A percentile compares a stretch with the other conserved stretches of the same genome.
These are phyloP conservation scores for Neltuma alba DNA, from an alignment of 306 rosid species.

Conservation along the genomic window DNA sequence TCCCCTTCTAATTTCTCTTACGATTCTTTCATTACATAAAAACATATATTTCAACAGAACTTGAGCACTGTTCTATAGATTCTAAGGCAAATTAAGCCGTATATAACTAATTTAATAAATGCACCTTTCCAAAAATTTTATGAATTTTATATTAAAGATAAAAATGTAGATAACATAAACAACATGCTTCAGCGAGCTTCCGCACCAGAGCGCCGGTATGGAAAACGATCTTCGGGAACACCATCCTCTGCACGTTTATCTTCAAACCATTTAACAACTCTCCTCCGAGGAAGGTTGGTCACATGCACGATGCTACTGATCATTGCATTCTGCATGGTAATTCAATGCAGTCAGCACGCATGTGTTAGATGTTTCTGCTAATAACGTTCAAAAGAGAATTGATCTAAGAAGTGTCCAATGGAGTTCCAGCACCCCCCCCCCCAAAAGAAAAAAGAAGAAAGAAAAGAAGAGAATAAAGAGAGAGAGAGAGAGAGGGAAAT, in stretches of 20 bases:
- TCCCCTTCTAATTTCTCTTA: not conserved
- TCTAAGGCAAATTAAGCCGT: no score
- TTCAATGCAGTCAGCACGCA: slow-evolving; percentile 28
- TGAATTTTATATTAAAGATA: no score
- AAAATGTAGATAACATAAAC: not conserved
- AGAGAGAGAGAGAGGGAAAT: no score
- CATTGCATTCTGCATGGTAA: slow-evolving; percentile 73
- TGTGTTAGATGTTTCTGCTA: slow-evolving; percentile 8
- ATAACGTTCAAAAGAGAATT: not conserved
- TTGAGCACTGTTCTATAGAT: no score
- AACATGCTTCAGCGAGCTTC: slow-evolving; percentile 36
- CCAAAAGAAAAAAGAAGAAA: no score
- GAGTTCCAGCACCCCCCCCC: no score
- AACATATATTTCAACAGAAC: no score
- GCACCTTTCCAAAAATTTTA: no score
- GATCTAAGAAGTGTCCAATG: not conserved
- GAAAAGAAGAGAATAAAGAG: no score
- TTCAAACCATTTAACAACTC: slow-evolving; percentile 92
- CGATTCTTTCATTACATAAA: not conserved
- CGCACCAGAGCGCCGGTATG: slow-evolving; percentile 61
- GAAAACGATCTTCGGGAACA: slow-evolving; percentile 66
- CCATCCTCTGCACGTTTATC: slow-evolving; percentile 84
- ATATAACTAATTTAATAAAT: no score
- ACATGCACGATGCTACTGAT: slow-evolving; percentile 83
- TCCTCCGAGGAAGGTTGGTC: slow-evolving; percentile 81